Evolutionary conservation across 202 grass and related monocot genomes (phyloP).

Genomic region (Musa balbisiana): DNA sequence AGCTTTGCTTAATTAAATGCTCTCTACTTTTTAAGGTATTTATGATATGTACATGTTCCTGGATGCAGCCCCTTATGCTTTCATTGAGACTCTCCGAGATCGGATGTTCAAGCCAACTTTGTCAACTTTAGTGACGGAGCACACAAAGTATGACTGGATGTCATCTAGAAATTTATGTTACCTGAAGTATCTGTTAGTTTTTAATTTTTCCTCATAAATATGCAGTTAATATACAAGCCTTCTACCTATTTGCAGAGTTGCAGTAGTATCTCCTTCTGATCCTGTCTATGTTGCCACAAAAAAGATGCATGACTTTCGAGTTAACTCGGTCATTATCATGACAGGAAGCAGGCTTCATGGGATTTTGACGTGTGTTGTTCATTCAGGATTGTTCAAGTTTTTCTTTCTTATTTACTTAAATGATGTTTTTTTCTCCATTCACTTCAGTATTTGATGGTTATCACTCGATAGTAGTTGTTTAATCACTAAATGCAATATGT

Average conservation of each 20-base stretch:
- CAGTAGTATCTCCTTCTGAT: conserved; percentile 80
- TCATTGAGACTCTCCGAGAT: conserved; percentile 85
- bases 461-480: neutral
- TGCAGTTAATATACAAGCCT: conserved; percentile 10
- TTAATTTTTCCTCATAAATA: conserved; percentile 8
- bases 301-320: conserved; percentile 77
- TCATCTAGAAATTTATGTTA: neutral
- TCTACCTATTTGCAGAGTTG: conserved; percentile 51
- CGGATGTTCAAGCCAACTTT: conserved; percentile 94
- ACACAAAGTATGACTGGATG: conserved; percentile 44
- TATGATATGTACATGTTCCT: conserved; percentile 32
- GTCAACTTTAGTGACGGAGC: conserved; percentile 68
- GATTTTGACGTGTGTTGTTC: conserved; percentile 72
- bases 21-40: neutral
- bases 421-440: neutral
- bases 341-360: conserved; percentile 75
- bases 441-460: conserved; percentile 3
- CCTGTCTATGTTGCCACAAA: conserved; percentile 71
- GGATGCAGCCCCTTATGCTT: conserved; percentile 72
- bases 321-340: conserved; percentile 74
- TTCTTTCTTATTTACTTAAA: neutral
- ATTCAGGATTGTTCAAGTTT: neutral
- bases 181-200: conserved; percentile 1
- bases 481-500: conserved; percentile 24
- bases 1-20: neutral